Base-by-base conservation (phyloP, 495 filamentous ascomycete genomes). In the Penicillium waksmanii region DNA sequence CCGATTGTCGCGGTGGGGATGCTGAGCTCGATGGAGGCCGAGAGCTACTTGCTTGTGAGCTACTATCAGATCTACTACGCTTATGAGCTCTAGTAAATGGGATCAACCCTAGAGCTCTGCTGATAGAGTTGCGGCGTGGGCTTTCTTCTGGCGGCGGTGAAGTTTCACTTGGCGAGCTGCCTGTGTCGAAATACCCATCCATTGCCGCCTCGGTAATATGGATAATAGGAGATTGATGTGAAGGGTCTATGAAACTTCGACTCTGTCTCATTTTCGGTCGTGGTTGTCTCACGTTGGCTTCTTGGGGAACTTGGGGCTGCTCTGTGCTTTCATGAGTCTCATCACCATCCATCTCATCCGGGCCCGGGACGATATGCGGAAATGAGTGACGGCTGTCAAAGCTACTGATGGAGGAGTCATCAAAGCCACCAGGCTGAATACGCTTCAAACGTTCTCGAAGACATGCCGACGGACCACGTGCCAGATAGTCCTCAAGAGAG, bases 401-500 rank as follows among this genome's bases (percentile, higher is more conserved):
- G 23, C 71, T 73, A 56, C 72, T 76, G 12, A 74, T 35, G 2
- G 72, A 73, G 0, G 73, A 76, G 51, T 74, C 69, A 34, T 75
- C 73, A 12, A 66, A 51, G 2, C 63, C 62, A 8, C 62, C 57
- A 25, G 64, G 54, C 5, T 66, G 69, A 5, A 69, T 57, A 40
- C 66, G 66, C 34, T 60, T 68, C 10, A 77, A 54, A 12, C 75
- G 62, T 34, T 70, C 66, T 11, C 61, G 59, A 15, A 77, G 66
- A 46, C 75, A 77, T 4, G 61, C 58, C 1, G 64, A 64, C 0
- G 75, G 70, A 1, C 75, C 75, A 3, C 50, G 44, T 1, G 51
- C 31, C 2, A 77, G 57, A 40, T 83, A 87, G 1, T 85, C 77
- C 23, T 78, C 67, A 4, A 85, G 72, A 0, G 75, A 68, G 19